These are phyloP conservation scores for Metarhizium album DNA, from an alignment of 2,329 filamentous ascomycete genomes.

Conservation along the genomic window DNA sequence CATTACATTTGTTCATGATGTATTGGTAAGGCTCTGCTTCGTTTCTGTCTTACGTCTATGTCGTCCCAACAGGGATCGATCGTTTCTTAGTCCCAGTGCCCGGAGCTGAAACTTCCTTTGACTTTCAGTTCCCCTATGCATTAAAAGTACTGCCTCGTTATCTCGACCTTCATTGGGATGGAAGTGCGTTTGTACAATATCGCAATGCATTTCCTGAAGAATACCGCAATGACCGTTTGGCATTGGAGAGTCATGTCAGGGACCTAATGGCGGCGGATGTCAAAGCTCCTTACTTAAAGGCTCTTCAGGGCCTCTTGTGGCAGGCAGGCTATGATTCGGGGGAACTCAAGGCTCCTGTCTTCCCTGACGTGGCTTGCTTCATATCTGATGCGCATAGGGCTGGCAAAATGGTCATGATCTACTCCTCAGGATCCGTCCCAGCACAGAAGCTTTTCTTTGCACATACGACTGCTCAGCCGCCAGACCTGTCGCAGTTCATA, in stretches of 20 bases:
- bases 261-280: slow-evolving; percentile 63
- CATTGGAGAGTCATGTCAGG: slow-evolving; percentile 55
- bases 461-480: slow-evolving; percentile 47
- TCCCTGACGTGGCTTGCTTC: slow-evolving; percentile 59
- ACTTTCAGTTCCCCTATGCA: slow-evolving; percentile 63
- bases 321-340: slow-evolving; percentile 60
- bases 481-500: slow-evolving; percentile 50
- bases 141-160: slow-evolving; percentile 53
- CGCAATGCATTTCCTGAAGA: slow-evolving; percentile 60
- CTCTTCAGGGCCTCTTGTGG: slow-evolving; percentile 72
- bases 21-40: slow-evolving; percentile 51
- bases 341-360: slow-evolving; percentile 60
- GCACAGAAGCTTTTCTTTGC: slow-evolving; percentile 73
- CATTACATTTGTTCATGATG: slow-evolving; percentile 76
- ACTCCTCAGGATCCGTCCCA: slow-evolving; percentile 69
- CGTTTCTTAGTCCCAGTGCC: slow-evolving; percentile 1
- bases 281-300: slow-evolving; percentile 68
- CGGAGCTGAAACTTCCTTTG: slow-evolving; percentile 8
- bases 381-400: slow-evolving; percentile 47
- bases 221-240: slow-evolving; percentile 44
- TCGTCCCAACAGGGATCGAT: not conserved
- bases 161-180: slow-evolving; percentile 57
- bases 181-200: slow-evolving; percentile 52
- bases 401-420: slow-evolving; percentile 58
- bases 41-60: slow-evolving; percentile 5